Base-by-base conservation (phyloP, 2,329 filamentous ascomycete species). In the Penicillium carneum region DNA sequence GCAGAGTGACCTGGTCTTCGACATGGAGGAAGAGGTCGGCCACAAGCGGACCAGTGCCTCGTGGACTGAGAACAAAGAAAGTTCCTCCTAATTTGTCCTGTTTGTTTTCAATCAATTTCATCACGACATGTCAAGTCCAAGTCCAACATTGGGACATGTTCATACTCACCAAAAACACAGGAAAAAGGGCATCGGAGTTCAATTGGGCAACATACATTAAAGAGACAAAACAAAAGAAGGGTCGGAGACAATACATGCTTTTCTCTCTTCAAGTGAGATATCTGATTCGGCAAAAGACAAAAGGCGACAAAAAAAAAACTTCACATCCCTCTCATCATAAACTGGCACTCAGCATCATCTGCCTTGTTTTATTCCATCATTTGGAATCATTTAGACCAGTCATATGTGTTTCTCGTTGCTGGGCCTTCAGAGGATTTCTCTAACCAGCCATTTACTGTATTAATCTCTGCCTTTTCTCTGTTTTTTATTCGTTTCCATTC, bases 11-110 rank as follows among this genome's bases (percentile, higher is more conserved):
- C 67, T 81, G 26, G 80, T 83, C 55, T 83, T 83, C 65, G 80
- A 80, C 4, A 82, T 83, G 80, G 81, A 83, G 64, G 81, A 83
- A 62, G 81, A 83, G 66, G 81, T 83, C 62, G 80, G 74, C 57
- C 80, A 76, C 60, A 80, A 80, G 63, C 76, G 78, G 46, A 78
- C 66, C 58, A 77, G 74, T 56, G 65, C 69, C 5, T 72, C 71
- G 5, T 80, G 77, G 76, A 68, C 69, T 11, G 71, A 72, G 54
- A 70, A 61, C 52, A 78, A 78, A 59, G 64, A 71, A n/a, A 68
- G 64, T 43, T 64, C 75, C 11, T 71, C 72, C 46, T 71, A 68
- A 62, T 65, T 64, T 46, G 51, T 48, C 46, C 41, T 41, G 56
- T 51, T 63, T 59, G 41, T 59, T 64, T 36, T 36, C 47, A 57